phyloP scores from a whole-genome alignment of 345 rosid species.

The Rhizophora apiculata region DNA sequence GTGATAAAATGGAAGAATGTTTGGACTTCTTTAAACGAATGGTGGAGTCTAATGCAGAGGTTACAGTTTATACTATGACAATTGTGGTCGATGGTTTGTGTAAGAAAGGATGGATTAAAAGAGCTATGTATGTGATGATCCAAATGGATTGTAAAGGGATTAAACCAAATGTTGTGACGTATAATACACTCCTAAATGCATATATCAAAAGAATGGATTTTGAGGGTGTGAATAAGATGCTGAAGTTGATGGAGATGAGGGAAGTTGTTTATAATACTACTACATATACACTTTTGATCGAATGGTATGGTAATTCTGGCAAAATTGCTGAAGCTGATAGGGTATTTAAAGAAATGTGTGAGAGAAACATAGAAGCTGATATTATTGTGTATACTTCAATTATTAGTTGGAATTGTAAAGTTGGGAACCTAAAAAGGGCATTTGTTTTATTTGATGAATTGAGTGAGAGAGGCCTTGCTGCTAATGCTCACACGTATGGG shows the following conservation, averaged over 20 bases:
- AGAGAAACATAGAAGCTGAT: constrained; percentile 52
- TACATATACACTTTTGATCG: constrained; percentile 59
- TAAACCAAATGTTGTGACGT: constrained; percentile 60
- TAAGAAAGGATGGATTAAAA: constrained; percentile 50
- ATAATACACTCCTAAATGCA: constrained; percentile 62
- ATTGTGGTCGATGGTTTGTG: constrained; percentile 67
- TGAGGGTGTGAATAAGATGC: constrained; percentile 41
- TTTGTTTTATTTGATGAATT: constrained; percentile 72
- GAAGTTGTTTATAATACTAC: constrained; percentile 49
- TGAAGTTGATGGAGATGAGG: constrained; percentile 61
- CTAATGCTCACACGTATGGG: constrained; percentile 65
- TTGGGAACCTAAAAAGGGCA: constrained; percentile 56
- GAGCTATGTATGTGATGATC: constrained; percentile 46
- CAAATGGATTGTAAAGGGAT: constrained; percentile 49
- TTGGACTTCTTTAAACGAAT: constrained; percentile 51
- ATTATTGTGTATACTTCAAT: constrained; percentile 55
- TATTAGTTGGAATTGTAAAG: constrained; percentile 54
- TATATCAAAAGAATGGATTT: constrained; percentile 50
- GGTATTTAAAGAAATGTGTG: constrained; percentile 72
- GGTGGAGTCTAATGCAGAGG: constrained; percentile 45
- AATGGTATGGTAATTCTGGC: constrained; percentile 35
- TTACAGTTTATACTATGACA: constrained; percentile 62
- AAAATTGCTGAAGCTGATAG: constrained; percentile 52
- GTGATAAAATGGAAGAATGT: constrained; percentile 41
- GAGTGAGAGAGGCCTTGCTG: constrained; percentile 53